Conservation (phyloP, 2,329 filamentous ascomycete species). For the Sclerotinia trifoliorum region DNA sequence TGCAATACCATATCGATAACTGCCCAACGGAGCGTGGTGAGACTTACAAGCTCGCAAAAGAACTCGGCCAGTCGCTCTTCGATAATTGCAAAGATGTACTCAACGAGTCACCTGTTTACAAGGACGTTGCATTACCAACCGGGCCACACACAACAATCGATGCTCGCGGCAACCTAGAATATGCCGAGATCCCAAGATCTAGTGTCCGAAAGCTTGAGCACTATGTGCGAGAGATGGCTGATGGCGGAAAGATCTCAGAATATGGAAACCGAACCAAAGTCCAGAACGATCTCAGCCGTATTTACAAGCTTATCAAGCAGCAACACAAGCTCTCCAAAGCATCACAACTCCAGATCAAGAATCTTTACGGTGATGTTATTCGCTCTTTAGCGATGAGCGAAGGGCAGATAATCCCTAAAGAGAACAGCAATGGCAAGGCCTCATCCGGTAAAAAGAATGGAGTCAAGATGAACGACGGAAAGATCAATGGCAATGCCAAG, state of each 20-base stretch:
- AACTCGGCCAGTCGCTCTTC: constrained; percentile 88
- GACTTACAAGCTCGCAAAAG: constrained; percentile 96
- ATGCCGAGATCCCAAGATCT: constrained; percentile 79
- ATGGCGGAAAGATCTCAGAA: constrained; percentile 96
- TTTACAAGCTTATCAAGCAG: constrained; percentile 98
- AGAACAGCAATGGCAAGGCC: constrained; percentile 61
- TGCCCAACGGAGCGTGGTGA: constrained; percentile 95
- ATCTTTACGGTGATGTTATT: constrained; percentile 88
- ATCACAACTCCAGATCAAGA: constrained; percentile 94
- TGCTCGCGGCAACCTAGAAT: constrained; percentile 86
- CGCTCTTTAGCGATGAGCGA: constrained; percentile 97
- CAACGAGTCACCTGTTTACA: constrained; percentile 81
- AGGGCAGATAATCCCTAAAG: constrained; percentile 89
- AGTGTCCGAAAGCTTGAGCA: constrained; percentile 97
- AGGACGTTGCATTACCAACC: constrained; percentile 90
- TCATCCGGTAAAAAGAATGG: constrained; percentile 51
- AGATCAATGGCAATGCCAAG: constrained; percentile 59
- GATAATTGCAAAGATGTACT: constrained; percentile 97
- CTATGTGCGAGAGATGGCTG: constrained; percentile 97
- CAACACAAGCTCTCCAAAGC: constrained; percentile 97
- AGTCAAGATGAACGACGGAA: constrained; percentile 34
- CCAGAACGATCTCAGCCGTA: constrained; percentile 88
- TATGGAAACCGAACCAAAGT: constrained; percentile 98
- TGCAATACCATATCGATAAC: constrained; percentile 99
- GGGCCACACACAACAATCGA: constrained; percentile 92